Evolutionary conservation across 495 filamentous ascomycete genomes (phyloP).

Genomic region (Podospora tetraspora): DNA sequence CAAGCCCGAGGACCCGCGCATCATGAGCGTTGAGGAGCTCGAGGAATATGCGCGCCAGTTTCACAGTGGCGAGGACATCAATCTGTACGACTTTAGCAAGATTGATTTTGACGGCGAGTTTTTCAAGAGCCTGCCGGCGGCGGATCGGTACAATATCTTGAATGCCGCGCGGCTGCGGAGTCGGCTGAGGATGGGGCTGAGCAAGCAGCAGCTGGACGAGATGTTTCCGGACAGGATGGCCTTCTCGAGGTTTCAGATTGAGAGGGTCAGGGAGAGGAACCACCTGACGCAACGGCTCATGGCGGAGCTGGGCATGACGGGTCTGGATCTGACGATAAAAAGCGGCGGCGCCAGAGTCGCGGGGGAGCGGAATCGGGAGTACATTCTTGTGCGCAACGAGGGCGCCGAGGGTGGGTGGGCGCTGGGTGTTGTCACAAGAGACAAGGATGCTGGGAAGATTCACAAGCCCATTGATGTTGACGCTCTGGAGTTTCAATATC

Average conservation of each 20-base stretch:
- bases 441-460: slow-evolving; percentile 66
- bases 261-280: slow-evolving; percentile 84
- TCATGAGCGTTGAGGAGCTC: slow-evolving; percentile 90
- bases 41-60: slow-evolving; percentile 92
- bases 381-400: slow-evolving; percentile 92
- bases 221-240: slow-evolving; percentile 99
- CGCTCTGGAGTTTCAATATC: slow-evolving; percentile 54
- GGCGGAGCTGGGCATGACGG: slow-evolving; percentile 87
- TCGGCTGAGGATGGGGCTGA: slow-evolving; percentile 86
- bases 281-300: slow-evolving; percentile 93
- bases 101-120: slow-evolving; percentile 95
- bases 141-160: slow-evolving; percentile 92
- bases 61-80: slow-evolving; percentile 88
- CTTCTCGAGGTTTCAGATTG: slow-evolving; percentile 94
- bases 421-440: slow-evolving; percentile 79
- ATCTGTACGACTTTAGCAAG: slow-evolving; percentile 96
- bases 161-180: slow-evolving; percentile 87
- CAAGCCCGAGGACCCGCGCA: slow-evolving; percentile 79
- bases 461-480: slow-evolving; percentile 90
- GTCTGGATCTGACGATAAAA: slow-evolving; percentile 58
- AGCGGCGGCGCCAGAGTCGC: slow-evolving; percentile 64
- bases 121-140: slow-evolving; percentile 81
- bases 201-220: slow-evolving; percentile 86
- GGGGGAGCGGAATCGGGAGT: slow-evolving; percentile 85
- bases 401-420: slow-evolving; percentile 97